Conservation (phyloP, 2,329 filamentous ascomycete species). For the Dactylellina parvicollis region DNA sequence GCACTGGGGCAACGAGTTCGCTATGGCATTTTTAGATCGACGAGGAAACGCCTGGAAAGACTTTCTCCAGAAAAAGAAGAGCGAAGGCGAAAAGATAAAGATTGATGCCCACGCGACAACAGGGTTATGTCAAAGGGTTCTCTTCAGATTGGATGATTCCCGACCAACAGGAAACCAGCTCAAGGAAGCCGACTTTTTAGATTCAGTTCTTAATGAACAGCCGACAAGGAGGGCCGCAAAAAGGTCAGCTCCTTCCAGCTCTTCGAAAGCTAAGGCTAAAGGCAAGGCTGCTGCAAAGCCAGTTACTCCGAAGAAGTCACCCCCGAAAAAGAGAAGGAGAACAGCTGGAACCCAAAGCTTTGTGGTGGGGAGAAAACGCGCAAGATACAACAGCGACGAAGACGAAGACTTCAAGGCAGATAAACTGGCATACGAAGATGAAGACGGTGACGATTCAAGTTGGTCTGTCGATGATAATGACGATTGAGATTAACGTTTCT, state of each 20-base stretch:
- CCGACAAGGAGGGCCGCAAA: conserved; percentile 14
- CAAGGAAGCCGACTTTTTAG: conserved; percentile 41
- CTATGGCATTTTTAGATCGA: conserved; percentile 42
- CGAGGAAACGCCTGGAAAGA: conserved; percentile 33
- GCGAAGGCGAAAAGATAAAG: conserved; percentile 31
- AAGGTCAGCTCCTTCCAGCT: conserved; percentile 1
- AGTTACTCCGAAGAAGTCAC: conserved; percentile 5
- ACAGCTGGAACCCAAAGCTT: conserved; percentile 16
- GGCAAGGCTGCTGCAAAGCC: conserved; percentile 7
- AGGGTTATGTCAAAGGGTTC: conserved; percentile 38
- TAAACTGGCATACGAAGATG: conserved; percentile 39
- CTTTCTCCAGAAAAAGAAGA: conserved; percentile 41
- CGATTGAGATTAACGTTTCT: not conserved
- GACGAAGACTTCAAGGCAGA: conserved; percentile 48
- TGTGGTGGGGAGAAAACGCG: conserved; percentile 30
- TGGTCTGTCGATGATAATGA: conserved; percentile 43
- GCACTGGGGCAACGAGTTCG: conserved; percentile 47
- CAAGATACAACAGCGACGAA: conserved; percentile 41
- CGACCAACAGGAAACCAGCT: conserved; percentile 48
- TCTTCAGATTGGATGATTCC: conserved; percentile 47
- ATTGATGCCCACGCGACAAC: conserved; percentile 4
- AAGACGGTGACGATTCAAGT: conserved; percentile 46
- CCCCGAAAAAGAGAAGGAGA: conserved; percentile 17
- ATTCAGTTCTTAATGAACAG: not conserved
- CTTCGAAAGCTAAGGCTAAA: conserved; percentile 21